Evolutionary conservation across 371 early-diverging fungal genomes (phyloP).

Genomic region (Saksenaea vasiformis): DNA sequence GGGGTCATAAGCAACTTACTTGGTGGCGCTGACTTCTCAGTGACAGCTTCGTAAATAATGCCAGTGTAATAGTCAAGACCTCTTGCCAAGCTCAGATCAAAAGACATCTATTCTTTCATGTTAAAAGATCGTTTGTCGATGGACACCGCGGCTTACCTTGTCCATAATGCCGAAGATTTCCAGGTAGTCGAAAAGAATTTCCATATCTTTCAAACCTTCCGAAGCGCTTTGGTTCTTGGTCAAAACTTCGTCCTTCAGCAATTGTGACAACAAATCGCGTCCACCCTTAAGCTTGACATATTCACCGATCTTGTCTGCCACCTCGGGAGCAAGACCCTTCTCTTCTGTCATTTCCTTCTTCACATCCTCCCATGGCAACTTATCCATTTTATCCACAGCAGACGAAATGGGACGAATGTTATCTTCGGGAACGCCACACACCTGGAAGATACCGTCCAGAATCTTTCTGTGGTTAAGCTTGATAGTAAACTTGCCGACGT

Average conservation of each 20-base stretch:
- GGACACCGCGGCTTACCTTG: conserved; percentile 38
- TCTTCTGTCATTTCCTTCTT: conserved; percentile 91
- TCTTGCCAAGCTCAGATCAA: conserved; percentile 96
- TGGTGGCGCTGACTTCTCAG: conserved; percentile 48
- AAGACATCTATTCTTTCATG: conserved; percentile 52
- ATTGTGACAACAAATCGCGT: conserved; percentile 69
- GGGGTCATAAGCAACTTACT: conserved; percentile 29
- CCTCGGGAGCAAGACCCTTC: conserved; percentile 76
- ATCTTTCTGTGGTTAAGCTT: conserved; percentile 97
- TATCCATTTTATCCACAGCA: conserved; percentile 99
- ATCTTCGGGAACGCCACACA: conserved; percentile 89
- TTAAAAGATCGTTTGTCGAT: background rate
- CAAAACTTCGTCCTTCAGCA: conserved; percentile 65
- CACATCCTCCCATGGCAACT: conserved; percentile 92
- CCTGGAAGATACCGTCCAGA: conserved; percentile 94
- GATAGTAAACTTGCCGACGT: conserved; percentile 83
- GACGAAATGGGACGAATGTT: conserved; percentile 91
- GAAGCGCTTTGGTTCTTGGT: conserved; percentile 71
- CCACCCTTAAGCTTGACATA: conserved; percentile 83
- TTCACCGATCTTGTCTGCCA: conserved; percentile 88
- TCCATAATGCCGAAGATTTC: conserved; percentile 77
- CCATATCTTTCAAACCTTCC: conserved; percentile 90
- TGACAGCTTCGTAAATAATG: conserved; percentile 97
- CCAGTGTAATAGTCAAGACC: conserved; percentile 99
- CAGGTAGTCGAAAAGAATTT: conserved; percentile 81